Conservation (phyloP, 768 basidiomycete species). For the Pholiota conissans region DNA sequence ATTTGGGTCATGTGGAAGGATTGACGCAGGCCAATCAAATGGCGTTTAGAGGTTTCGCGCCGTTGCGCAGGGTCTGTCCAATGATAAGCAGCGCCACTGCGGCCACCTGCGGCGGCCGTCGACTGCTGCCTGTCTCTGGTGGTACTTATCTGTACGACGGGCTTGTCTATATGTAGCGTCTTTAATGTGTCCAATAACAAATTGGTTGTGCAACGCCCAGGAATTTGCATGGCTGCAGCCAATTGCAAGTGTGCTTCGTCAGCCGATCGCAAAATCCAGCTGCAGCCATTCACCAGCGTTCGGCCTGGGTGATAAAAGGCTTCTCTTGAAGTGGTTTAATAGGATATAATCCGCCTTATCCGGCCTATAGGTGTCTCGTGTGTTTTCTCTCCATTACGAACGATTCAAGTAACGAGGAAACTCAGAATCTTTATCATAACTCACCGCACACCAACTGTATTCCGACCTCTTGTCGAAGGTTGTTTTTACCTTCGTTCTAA, state of each 20-base stretch:
- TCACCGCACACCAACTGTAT: too few species aligned
- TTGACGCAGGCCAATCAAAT: neutral
- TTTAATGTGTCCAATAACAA: neutral
- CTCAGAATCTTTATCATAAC: too few species aligned
- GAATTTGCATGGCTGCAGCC: neutral
- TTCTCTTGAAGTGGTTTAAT: too few species aligned
- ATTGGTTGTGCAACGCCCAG: neutral
- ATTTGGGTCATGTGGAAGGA: neutral
- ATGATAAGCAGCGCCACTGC: neutral
- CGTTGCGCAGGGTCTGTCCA: neutral
- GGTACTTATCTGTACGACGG: neutral
- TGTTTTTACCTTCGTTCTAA: too few species aligned
- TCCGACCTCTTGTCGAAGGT: too few species aligned
- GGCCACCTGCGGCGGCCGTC: neutral
- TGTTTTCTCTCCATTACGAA: too few species aligned
- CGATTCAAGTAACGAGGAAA: too few species aligned
- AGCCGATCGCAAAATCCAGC: neutral
- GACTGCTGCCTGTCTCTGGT: neutral
- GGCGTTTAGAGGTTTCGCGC: neutral
- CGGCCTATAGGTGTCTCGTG: too few species aligned
- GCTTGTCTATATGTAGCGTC: neutral
- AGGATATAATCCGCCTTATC: too few species aligned
- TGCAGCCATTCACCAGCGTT: too few species aligned
- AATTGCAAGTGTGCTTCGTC: neutral
- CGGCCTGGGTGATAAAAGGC: too few species aligned